Conservation (phyloP, 192 early-diverging fungal genomes). For the Backusella luteola region DNA sequence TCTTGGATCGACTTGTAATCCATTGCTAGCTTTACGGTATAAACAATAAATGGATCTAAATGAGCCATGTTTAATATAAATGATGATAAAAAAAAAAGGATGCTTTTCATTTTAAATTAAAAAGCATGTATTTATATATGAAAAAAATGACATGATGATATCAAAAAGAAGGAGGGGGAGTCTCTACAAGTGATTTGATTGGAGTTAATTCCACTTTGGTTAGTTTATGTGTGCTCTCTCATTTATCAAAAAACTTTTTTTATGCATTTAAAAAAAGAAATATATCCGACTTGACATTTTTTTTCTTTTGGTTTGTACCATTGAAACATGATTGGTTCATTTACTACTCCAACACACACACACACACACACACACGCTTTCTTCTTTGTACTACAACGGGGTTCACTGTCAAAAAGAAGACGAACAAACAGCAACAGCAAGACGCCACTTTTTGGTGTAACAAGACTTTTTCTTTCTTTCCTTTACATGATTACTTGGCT, state of each 20-base stretch:
- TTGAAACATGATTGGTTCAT: background rate
- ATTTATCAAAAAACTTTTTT: background rate
- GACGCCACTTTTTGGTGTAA: slow-evolving; percentile 6
- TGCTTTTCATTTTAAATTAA: background rate
- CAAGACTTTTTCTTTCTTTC: background rate
- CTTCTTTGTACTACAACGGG: background rate
- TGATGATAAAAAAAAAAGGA: background rate
- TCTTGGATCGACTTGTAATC: slow-evolving; percentile 5
- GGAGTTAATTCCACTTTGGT: background rate
- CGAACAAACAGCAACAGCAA: background rate
- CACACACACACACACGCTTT: background rate
- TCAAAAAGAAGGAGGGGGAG: too few species aligned
- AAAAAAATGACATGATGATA: background rate
- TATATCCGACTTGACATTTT: background rate
- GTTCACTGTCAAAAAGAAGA: background rate
- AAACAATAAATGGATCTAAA: slow-evolving; percentile 11
- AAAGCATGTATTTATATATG: background rate
- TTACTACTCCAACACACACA: background rate
- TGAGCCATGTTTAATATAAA: slow-evolving; percentile 1
- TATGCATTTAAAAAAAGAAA: background rate
- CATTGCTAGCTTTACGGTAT: slow-evolving; percentile 11
- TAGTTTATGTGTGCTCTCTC: background rate
- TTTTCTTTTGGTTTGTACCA: background rate
- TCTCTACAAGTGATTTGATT: background rate
- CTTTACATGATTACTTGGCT: too few species aligned